Percentiles rank a stretch among this genome's conserved stretches.
These are phyloP conservation scores for Linaria vulgaris DNA, from an alignment of 257 asterid genomes.

Conservation along the genomic window DNA sequence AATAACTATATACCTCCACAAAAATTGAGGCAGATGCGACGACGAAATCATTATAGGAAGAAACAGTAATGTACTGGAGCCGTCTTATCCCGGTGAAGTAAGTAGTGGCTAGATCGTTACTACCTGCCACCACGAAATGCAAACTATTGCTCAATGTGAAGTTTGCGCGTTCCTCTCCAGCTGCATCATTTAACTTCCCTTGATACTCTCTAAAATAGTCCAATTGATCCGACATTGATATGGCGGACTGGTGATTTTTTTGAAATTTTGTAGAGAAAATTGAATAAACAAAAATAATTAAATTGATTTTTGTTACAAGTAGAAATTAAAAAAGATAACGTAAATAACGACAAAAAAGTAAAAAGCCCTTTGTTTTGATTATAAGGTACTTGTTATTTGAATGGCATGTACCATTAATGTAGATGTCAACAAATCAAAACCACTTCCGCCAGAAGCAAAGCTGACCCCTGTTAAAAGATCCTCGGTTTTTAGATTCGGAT, in stretches of 20 bases:
- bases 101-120: constrained; percentile 77
- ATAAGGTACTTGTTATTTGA: too few species aligned
- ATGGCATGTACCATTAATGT: constrained; percentile 18
- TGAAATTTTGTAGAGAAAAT: background rate
- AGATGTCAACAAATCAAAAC: constrained; percentile 40
- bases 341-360: too few species aligned
- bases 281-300: background rate
- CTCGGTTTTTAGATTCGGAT: background rate
- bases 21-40: constrained; percentile 56
- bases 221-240: constrained; percentile 55
- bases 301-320: too few species aligned
- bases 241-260: constrained; percentile 37
- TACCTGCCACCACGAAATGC: constrained; percentile 64
- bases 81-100: constrained; percentile 53
- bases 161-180: constrained; percentile 55
- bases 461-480: constrained; percentile 33
- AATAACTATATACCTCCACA: constrained; percentile 34
- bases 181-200: constrained; percentile 45
- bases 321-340: too few species aligned
- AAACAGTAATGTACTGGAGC: constrained; percentile 38
- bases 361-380: too few species aligned
- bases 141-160: constrained; percentile 46
- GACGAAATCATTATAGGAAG: constrained; percentile 53
- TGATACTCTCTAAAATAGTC: constrained; percentile 58
- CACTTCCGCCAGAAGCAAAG: constrained; percentile 60